Evolutionary conservation across 73 alveolate genomes (phyloP).

Genomic region (Uronychia setigera): DNA sequence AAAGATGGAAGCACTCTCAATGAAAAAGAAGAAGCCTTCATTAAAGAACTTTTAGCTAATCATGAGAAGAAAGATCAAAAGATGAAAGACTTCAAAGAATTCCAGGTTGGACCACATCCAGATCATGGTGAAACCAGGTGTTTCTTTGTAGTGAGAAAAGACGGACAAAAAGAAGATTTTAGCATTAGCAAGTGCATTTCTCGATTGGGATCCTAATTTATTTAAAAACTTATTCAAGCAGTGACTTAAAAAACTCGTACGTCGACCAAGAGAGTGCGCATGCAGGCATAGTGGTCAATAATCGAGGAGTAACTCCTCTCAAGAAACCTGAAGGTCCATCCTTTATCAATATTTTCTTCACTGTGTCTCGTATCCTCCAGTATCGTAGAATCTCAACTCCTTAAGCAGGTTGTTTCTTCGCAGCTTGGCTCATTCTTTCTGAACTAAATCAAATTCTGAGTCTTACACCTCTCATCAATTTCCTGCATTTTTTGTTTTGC

Average conservation of each 20-base stretch:
- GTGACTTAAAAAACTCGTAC: constrained; percentile 47
- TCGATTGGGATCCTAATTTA: too few relatives aligned
- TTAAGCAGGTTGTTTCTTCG: too few relatives aligned
- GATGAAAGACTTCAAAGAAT: constrained; percentile 67
- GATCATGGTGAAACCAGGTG: constrained; percentile 83
- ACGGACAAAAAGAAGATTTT: constrained; percentile 88
- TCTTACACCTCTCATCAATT: neutral
- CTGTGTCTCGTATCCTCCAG: neutral
- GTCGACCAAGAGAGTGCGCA: constrained; percentile 74
- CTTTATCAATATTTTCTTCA: neutral
- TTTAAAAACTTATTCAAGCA: too few relatives aligned
- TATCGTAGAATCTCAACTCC: too few relatives aligned
- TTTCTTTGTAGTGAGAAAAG: constrained; percentile 82
- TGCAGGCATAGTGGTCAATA: constrained; percentile 62
- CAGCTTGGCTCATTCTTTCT: too few relatives aligned
- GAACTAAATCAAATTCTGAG: too few relatives aligned
- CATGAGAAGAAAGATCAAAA: constrained; percentile 79
- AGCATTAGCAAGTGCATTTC: constrained; percentile 76
- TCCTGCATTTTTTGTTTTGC: neutral
- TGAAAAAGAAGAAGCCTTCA: constrained; percentile 82
- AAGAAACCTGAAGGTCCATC: constrained; percentile 56
- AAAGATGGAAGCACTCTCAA: constrained; percentile 75
- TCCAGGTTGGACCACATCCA: constrained; percentile 87
- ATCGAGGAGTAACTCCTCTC: constrained; percentile 62
- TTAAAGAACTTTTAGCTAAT: constrained; percentile 65